A percentile compares a stretch with the other conserved stretches of the same genome.
Conservation (phyloP, 1,139 yeast species). For the Arxiozyma bovina region DNA sequence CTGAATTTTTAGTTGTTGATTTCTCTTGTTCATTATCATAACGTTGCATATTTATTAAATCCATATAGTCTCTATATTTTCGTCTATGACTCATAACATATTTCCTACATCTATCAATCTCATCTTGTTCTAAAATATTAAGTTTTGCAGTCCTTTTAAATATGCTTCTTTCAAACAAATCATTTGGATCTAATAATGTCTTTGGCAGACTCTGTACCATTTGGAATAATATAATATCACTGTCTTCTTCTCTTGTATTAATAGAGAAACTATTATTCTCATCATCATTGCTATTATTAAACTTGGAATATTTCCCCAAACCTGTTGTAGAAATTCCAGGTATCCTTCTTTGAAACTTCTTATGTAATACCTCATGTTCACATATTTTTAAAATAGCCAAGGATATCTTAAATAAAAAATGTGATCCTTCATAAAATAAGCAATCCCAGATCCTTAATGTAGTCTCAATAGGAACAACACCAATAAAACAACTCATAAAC, state of each 20-base stretch:
- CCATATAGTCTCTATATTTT: conserved; percentile 33
- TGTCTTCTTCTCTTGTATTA: conserved; percentile 31
- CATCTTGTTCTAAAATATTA: conserved; percentile 72
- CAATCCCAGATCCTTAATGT: conserved; percentile 91
- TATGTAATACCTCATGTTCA: conserved; percentile 47
- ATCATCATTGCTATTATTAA: background rate
- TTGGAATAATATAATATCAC: conserved; percentile 83
- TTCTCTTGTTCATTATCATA: background rate
- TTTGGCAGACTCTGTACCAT: conserved; percentile 78
- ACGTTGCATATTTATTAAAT: conserved; percentile 10
- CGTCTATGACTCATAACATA: conserved; percentile 62
- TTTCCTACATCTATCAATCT: conserved; percentile 64
- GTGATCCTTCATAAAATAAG: conserved; percentile 84
- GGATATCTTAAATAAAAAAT: conserved; percentile 74
- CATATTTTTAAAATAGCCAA: conserved; percentile 73
- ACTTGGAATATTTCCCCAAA: background rate
- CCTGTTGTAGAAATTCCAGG: background rate
- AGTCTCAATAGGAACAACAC: conserved; percentile 78
- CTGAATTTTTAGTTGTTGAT: background rate
- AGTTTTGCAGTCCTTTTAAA: conserved; percentile 67
- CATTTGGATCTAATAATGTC: conserved; percentile 57
- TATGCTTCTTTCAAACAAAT: conserved; percentile 58
- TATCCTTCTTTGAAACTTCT: conserved; percentile 3
- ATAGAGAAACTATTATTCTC: conserved; percentile 1
- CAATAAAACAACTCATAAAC: conserved; percentile 95